Evolutionary conservation across 768 basidiomycete species (phyloP), one percentile per base, ranked within the genome.

Genomic region (Boletus pseudo-olivaceus): DNA sequence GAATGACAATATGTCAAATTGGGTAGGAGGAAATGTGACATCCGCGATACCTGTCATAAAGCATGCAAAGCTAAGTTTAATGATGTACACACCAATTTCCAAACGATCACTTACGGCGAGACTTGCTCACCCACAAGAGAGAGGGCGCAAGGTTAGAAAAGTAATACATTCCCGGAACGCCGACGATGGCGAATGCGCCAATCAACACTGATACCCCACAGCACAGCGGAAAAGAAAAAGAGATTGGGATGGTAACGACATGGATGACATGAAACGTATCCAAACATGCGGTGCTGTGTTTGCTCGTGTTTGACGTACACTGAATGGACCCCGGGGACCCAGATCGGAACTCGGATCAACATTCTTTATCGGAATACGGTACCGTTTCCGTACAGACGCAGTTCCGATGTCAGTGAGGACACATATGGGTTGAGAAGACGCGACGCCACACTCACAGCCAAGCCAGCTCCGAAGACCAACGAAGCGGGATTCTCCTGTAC

Each of bases 21-120:
- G 51, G 27, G 26, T 14, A 20, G 23, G 37, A n/a, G 27, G 32
- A 37, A 40, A 20, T 29, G 49, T 34, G 47, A 47, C 41, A 7
- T 9, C 38, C 23, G 26, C 34, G 39, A 47, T 32, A n/a, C 34
- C 45, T 47, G 56, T 47, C 20, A 49, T 55, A 51, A 43, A 15
- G 26, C 8, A 14, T 5, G 20, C 35, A 49, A 50, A 30, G 41
- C 44, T 54, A 54, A 19, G 55, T 54, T 61, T 61, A 58, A 55
- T 54, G 26, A 44, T 34, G 49, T 19, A 26, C 37, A n/a, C 26
- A 6, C 35, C 35, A 37, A 37, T 7, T 38, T 8, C 7, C 44
- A 37, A 26, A 30, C 17, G 20, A 38, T 27, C 37, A 48, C 56
- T 48, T 59, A 59, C 51, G 32, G 26, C 40, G 32, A 39, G 8